phyloP scores from a whole-genome alignment of 208 protist genomes.

The Leishmania aethiopica region DNA sequence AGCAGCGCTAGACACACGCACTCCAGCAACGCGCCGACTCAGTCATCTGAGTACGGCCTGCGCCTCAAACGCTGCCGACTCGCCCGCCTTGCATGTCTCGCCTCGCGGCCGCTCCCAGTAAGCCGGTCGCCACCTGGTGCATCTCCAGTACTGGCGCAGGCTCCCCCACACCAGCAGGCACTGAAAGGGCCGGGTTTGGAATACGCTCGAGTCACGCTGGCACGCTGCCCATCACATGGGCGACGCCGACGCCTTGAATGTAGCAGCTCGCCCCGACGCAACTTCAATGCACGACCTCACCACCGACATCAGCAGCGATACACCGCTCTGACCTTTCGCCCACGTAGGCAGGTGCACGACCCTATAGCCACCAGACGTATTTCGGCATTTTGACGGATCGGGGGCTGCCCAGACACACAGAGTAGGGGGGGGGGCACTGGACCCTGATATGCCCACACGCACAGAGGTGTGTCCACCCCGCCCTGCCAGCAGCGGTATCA shows the following conservation, averaged over 20 bases:
- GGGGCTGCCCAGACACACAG: not conserved
- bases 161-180: not conserved
- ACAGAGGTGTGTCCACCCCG: not conserved
- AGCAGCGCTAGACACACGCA: not conserved
- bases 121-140: not conserved
- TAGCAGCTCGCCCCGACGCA: not conserved
- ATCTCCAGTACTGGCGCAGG: not conserved
- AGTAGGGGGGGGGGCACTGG: not conserved
- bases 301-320: not conserved
- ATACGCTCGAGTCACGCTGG: not conserved
- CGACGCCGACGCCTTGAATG: not conserved
- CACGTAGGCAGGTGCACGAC: not conserved
- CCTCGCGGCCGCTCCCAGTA: not conserved
- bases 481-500: not conserved
- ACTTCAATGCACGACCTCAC: not conserved
- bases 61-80: not conserved
- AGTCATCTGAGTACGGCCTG: not conserved
- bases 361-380: not conserved
- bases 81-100: not conserved
- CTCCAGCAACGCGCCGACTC: not conserved
- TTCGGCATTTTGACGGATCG: not conserved
- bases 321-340: not conserved
- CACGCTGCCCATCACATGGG: not conserved
- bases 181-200: not conserved
- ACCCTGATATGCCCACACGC: not conserved